Conservation (phyloP, 805 yeast species). For the Saccharomycopsis lassenensis region DNA sequence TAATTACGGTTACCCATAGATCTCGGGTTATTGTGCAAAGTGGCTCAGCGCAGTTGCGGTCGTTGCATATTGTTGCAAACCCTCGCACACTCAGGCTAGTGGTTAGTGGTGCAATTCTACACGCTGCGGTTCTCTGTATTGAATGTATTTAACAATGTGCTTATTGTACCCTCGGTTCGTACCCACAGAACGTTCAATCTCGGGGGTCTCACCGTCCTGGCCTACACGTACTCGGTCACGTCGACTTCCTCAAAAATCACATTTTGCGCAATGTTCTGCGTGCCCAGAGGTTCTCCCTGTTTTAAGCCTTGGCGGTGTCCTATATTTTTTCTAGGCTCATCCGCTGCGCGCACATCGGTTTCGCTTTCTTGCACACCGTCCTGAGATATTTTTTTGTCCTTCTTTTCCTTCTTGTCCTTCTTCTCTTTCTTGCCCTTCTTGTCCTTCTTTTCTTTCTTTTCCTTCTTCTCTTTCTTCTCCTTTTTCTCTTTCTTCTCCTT, state of each 20-base stretch:
- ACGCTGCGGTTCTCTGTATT: no score
- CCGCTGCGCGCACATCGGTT: slow-evolving; percentile 7
- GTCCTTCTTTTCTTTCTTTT: slow-evolving; percentile 15
- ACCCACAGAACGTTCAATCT: no score
- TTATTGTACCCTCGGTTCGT: no score
- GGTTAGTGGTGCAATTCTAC: no score
- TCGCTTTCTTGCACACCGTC: slow-evolving; percentile 14
- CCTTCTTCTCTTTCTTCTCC: not conserved
- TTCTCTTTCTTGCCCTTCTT: slow-evolving; percentile 16
- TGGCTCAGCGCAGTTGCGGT: no score
- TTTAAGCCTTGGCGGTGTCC: no score
- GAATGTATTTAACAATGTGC: no score
- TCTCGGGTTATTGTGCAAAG: no score
- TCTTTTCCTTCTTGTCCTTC: slow-evolving; percentile 11
- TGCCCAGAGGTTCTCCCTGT: not conserved
- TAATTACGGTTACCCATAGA: no score
- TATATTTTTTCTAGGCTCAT: not conserved
- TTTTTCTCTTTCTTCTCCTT: slow-evolving; percentile 3
- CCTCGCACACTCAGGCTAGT: no score
- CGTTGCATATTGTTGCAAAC: no score
- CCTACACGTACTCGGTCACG: slow-evolving; percentile 35
- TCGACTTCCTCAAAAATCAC: slow-evolving; percentile 11
- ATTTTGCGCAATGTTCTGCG: not conserved
- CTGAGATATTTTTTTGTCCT: slow-evolving; percentile 12
- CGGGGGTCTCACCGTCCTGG: no score